phyloP scores from a whole-genome alignment of 306 rosid species.

The Cotoneaster glaucophyllus region DNA sequence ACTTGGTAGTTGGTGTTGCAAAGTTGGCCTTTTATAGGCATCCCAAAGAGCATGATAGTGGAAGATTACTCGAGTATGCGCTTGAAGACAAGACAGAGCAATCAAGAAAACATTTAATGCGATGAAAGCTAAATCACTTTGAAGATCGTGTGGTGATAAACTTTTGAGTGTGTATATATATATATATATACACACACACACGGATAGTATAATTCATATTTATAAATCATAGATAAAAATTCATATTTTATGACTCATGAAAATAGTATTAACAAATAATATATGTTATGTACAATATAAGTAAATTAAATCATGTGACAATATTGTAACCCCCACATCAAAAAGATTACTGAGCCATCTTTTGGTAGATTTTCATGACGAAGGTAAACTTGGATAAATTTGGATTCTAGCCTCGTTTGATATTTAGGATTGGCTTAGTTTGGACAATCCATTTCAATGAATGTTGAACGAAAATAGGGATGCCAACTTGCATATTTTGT shows the following conservation, averaged over 20 bases:
- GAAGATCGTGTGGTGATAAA: not conserved
- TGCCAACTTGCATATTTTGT: not conserved
- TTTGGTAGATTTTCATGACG: not conserved
- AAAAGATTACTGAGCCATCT: too few species aligned
- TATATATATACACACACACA: too few species aligned
- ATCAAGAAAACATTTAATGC: not conserved
- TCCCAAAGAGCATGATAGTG: not conserved
- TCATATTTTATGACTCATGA: not conserved
- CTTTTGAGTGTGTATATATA: not conserved
- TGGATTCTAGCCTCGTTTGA: not conserved
- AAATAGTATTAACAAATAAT: not conserved
- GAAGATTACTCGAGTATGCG: conserved; percentile 15
- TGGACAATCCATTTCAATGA: not conserved
- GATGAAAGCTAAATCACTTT: conserved; percentile 10
- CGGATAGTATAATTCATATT: too few species aligned
- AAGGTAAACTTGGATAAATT: not conserved
- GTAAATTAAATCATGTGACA: not conserved
- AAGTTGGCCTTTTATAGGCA: conserved; percentile 21
- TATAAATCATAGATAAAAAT: too few species aligned
- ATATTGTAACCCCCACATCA: too few species aligned
- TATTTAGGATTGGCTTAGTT: too few species aligned
- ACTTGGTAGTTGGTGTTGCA: not conserved
- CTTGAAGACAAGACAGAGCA: not conserved
- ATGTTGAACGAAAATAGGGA: not conserved
- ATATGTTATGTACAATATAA: not conserved